Conservation (phyloP, 768 basidiomycete genomes). For the Jaapia argillacea region DNA sequence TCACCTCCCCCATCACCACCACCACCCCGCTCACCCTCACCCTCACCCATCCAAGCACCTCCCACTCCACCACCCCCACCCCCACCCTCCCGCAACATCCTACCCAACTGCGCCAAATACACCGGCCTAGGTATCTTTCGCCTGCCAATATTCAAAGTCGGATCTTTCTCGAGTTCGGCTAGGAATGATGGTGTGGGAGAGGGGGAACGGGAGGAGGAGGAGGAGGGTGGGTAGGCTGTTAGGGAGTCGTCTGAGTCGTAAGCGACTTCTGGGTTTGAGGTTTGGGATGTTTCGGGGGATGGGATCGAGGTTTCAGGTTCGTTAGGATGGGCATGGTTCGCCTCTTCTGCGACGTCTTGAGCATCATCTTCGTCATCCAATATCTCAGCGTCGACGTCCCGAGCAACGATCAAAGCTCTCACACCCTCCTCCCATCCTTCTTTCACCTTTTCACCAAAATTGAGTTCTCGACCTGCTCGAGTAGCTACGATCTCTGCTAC, state of each 20-base stretch:
- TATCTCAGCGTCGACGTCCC: conserved; percentile 39
- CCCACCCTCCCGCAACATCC: conserved; percentile 59
- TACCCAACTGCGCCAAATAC: conserved; percentile 79
- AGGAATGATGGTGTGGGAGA: conserved; percentile 80
- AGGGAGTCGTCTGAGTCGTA: conserved; percentile 79
- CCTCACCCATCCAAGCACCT: conserved; percentile 35
- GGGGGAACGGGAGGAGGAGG: conserved; percentile 54
- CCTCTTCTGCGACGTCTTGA: background rate
- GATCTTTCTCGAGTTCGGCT: conserved; percentile 78
- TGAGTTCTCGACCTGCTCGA: conserved; percentile 50
- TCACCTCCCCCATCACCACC: conserved; percentile 43
- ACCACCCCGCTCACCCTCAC: conserved; percentile 71
- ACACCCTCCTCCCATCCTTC: conserved; percentile 60
- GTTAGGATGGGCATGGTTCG: conserved; percentile 4
- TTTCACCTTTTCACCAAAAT: conserved; percentile 70
- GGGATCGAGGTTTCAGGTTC: background rate
- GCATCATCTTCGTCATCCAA: conserved; percentile 13
- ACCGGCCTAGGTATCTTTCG: conserved; percentile 77
- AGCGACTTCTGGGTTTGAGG: conserved; percentile 11
- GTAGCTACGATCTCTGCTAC: conserved; percentile 73
- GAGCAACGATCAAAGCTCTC: conserved; percentile 36
- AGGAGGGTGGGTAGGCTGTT: conserved; percentile 63
- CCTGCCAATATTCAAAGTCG: conserved; percentile 57
- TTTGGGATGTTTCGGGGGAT: background rate
- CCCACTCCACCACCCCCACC: conserved; percentile 40